Base-by-base conservation (phyloP, 306 rosid genomes). In the Citrullus mucosospermus region DNA sequence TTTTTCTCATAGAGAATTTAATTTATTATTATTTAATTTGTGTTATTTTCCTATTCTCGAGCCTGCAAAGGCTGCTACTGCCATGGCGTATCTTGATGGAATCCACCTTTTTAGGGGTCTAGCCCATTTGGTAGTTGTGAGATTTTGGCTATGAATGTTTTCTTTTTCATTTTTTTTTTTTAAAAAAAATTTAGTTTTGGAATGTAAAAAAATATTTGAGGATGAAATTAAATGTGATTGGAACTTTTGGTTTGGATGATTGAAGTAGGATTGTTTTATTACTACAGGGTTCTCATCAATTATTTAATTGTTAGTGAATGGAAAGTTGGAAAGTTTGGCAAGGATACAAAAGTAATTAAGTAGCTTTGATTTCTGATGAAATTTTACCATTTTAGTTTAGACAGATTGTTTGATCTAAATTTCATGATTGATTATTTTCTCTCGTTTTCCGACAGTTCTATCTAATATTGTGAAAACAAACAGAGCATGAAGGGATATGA, bases 31-130 rank as follows among this genome's bases (percentile, higher is more conserved):
- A 3, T 57, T 57, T 20, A 11, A 12, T 28, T 60, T 60, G 4
- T 43, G 46, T 43, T 43, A 62, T 62, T 62, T 62, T 62, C 12
- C 20, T 62, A 62, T 62, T 62, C 43, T 62, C 69, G 69, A 62
- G 69, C 69, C 69, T 62, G 69, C 69, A 62, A 62, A 14, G 20
- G 11, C 43, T 30, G 9, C 39, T 61, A 62, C 44, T 14, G 46
- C 46, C 71, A 7, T 36, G 44, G 71, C 71, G 22, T 65, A 0
- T 65, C 71, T 65, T 16, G 71, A 16, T 4, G 67, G 15, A 65
- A 15, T 34, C 22, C 71, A 65, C 46, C 71, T 65, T 65, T 65
- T 65, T 32, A 65, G 71, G 22, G 25, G 25, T 7, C 22, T 65
- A 32, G 20, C 44, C 44, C 69, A 2, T 62, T 62, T 62, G 22